phyloP scores from a whole-genome alignment of 140 eudicot genomes.

The Oenanthe javanica region DNA sequence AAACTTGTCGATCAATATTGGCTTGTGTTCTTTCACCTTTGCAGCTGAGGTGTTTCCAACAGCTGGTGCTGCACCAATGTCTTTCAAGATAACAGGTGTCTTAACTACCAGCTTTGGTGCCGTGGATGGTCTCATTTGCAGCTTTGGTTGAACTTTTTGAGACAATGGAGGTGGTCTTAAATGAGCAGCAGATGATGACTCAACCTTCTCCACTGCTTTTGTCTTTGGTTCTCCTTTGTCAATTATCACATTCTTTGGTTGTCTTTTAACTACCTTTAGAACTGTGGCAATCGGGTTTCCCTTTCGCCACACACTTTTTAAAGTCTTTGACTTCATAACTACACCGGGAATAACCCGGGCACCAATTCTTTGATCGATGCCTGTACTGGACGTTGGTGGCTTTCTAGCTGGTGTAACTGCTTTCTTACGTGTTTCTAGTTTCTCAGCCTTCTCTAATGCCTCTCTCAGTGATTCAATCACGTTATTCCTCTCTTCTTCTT shows the following conservation, averaged over 20 bases:
- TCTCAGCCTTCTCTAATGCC: constrained; percentile 76
- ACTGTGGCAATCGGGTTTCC: constrained; percentile 63
- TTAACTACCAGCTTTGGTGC: constrained; percentile 32
- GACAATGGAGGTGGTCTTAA: constrained; percentile 22
- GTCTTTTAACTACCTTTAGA: constrained; percentile 28
- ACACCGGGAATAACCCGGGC: constrained; percentile 23
- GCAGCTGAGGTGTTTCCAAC: constrained; percentile 26
- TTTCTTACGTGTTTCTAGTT: constrained; percentile 46
- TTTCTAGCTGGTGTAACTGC: constrained; percentile 22
- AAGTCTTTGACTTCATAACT: constrained; percentile 36
- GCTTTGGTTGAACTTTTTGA: too few species aligned
- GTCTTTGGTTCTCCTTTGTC: constrained; percentile 27
- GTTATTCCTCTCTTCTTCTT: constrained; percentile 52
- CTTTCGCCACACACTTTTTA: constrained; percentile 83
- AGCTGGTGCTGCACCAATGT: constrained; percentile 42
- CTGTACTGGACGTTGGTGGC: constrained; percentile 16
- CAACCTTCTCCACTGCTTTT: constrained; percentile 25
- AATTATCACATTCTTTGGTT: not conserved
- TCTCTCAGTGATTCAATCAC: constrained; percentile 76
- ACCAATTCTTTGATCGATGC: constrained; percentile 22
- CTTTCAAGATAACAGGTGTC: constrained; percentile 63
- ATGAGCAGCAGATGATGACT: constrained; percentile 25
- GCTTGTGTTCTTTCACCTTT: constrained; percentile 47
- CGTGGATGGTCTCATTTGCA: too few species aligned
- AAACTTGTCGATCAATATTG: constrained; percentile 83